Evolutionary conservation across 495 filamentous ascomycete species (phyloP).

Genomic region (Tuber borchii): DNA sequence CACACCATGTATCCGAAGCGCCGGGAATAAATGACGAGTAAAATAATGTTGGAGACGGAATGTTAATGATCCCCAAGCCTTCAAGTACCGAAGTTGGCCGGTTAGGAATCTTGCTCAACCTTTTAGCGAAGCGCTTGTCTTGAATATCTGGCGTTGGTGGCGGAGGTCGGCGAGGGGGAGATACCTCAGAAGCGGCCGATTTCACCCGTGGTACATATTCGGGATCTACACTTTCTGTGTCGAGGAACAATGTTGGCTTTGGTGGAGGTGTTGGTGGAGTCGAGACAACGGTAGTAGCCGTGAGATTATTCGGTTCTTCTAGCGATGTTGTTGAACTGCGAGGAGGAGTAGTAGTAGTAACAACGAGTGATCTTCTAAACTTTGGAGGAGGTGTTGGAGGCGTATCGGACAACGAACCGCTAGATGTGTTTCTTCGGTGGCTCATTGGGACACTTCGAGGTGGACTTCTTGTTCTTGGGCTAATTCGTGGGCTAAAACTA

Average conservation of each 20-base stretch:
- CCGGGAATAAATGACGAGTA: conserved; percentile 28
- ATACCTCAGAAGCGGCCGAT: conserved; percentile 9
- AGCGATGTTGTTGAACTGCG: conserved; percentile 39
- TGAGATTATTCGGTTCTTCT: conserved; percentile 27
- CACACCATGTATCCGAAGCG: conserved; percentile 31
- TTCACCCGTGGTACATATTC: conserved; percentile 19
- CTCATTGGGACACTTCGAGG: conserved; percentile 31
- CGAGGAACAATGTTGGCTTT: conserved; percentile 43
- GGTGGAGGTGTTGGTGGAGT: conserved; percentile 40
- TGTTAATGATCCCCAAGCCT: conserved; percentile 35
- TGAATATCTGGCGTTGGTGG: conserved; percentile 21
- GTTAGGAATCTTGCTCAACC: conserved; percentile 16
- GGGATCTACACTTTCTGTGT: conserved; percentile 23
- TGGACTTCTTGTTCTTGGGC: conserved; percentile 26
- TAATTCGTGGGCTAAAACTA: conserved; percentile 9
- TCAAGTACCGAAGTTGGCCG: conserved; percentile 23
- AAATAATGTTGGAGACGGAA: conserved; percentile 38
- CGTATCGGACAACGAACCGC: conserved; percentile 21
- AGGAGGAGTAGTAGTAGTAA: conserved; percentile 34
- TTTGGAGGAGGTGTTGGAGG: conserved; percentile 19
- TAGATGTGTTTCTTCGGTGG: conserved; percentile 24
- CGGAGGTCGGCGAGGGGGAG: conserved; percentile 28
- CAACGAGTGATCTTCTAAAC: conserved; percentile 28
- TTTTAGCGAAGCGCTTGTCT: conserved; percentile 20
- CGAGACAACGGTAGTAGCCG: conserved; percentile 21